Evolutionary conservation across 2,329 filamentous ascomycete genomes (phyloP), one percentile per base, ranked within the genome.

Genomic region (Diaporthe destruens): DNA sequence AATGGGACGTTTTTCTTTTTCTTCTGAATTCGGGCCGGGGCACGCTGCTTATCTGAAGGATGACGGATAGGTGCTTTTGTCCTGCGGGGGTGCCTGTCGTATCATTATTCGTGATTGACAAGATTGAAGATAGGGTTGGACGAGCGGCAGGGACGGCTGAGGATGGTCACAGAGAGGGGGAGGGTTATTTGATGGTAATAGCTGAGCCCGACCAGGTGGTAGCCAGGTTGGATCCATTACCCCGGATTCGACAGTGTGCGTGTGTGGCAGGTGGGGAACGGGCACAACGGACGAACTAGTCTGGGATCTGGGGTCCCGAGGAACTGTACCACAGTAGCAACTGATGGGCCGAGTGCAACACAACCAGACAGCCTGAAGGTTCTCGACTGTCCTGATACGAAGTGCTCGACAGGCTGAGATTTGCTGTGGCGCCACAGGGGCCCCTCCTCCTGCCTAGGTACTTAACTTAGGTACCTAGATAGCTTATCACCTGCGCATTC

Each of bases 321-420:
- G n/a, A 51, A 11, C 61, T 25, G n/a, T 39, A 12, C 36, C 2
- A 39, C 36, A 39, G 36, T 4, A 39, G 7, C 29, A 29, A 29
- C 20, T 51, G 59, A 32, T 59, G 36, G 23, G 56, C 44, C 44
- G 59, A 49, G 59, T 65, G 29, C 44, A 65, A 65, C 44, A 32
- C 59, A 49, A 65, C 59, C 57, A 32, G 9, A 42, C 59, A 49
- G 49, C 59, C 57, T 47, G 9, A 42, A 49, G 8, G 8, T 63
- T 47, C 25, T 63, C 57, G 57, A 63, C 57, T 53, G 49, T 66
- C 32, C 23, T 65, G 61, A 65, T 65, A 65, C 61, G 44, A 51
- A 65, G 44, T 23, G n/a, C 29, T 65, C 61, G n/a, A 66, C 61
- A 66, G 61, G 61, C 61, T 66, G 61, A 66, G 61, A 66, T 66